Percentiles rank a stretch among this genome's conserved stretches.
phyloP scores from a whole-genome alignment of 2,329 filamentous ascomycete species.

The Cordyceps cicadae region DNA sequence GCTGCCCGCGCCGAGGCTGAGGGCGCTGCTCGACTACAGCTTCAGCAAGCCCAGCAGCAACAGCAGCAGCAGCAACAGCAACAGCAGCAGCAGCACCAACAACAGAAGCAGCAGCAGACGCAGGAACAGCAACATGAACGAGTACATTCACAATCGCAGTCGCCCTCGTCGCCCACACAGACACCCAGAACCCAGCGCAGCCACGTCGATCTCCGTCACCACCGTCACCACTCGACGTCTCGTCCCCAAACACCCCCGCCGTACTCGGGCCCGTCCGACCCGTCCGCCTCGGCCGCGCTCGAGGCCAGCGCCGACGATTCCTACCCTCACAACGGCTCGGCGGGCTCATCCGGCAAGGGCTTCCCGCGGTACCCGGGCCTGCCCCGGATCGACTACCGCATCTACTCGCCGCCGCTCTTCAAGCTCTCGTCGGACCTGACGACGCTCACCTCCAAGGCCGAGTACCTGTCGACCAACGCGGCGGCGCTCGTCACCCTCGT shows the following conservation, averaged over 20 bases:
- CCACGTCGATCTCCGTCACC: not conserved
- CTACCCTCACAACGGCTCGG: conserved; percentile 14
- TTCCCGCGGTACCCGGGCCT: conserved; percentile 37
- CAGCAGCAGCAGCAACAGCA: not conserved
- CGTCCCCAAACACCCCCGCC: conserved; percentile 22
- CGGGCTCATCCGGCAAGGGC: conserved; percentile 10
- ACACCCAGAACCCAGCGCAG: not conserved
- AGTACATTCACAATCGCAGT: not conserved
- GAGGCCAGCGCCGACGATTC: conserved; percentile 11
- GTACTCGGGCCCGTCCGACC: conserved; percentile 26
- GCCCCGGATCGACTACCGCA: conserved; percentile 41
- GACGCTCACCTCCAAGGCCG: conserved; percentile 37
- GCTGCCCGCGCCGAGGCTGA: conserved; percentile 6
- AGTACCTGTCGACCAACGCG: conserved; percentile 39
- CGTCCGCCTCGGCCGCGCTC: conserved; percentile 12
- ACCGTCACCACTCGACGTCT: not conserved
- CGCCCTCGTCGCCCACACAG: not conserved
- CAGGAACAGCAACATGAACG: not conserved
- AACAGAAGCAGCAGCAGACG: not conserved
- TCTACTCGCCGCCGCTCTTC: conserved; percentile 45
- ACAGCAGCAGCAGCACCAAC: not conserved
- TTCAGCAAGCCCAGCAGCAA: not conserved
- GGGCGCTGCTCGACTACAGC: not conserved
- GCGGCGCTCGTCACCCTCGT: conserved; percentile 38
- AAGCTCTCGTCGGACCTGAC: conserved; percentile 41